Conservation (phyloP, 2,329 filamentous ascomycete species). For the Aquanectria penicillioides region DNA sequence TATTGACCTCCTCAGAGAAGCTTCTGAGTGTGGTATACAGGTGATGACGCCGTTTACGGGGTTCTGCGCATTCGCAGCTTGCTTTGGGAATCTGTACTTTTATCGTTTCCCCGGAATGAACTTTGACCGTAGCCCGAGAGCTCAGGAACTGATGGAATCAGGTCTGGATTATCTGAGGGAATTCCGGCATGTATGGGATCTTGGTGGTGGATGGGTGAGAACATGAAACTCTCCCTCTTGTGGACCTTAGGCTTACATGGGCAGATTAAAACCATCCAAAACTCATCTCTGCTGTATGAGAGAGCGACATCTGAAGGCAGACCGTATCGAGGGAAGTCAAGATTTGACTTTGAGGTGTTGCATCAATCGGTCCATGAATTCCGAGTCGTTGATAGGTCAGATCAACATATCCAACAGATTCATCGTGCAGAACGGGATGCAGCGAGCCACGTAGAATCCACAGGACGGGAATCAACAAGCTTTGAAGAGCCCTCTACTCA, state of each 20-base stretch:
- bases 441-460: background rate
- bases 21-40: slow-evolving; percentile 48
- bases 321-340: slow-evolving; percentile 29
- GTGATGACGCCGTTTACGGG: slow-evolving; percentile 55
- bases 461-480: background rate
- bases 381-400: slow-evolving; percentile 30
- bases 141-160: slow-evolving; percentile 32
- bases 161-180: slow-evolving; percentile 35
- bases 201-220: slow-evolving; percentile 36
- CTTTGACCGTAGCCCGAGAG: slow-evolving; percentile 23
- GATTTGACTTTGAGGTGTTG: slow-evolving; percentile 32
- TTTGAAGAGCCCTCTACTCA: background rate
- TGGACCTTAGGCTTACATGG: background rate
- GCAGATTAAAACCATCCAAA: slow-evolving; percentile 38
- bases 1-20: slow-evolving; percentile 47
- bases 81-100: slow-evolving; percentile 54
- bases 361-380: slow-evolving; percentile 37
- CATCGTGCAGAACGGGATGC: slow-evolving; percentile 33
- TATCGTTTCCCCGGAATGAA: slow-evolving; percentile 54
- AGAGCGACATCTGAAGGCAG: slow-evolving; percentile 33
- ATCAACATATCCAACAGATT: slow-evolving; percentile 35
- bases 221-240: accelerated
- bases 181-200: slow-evolving; percentile 35
- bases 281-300: slow-evolving; percentile 32
- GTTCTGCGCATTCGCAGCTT: slow-evolving; percentile 57